Evolutionary conservation across 441 rosid genomes (phyloP).

Genomic region (Euphorbia celastroides): DNA sequence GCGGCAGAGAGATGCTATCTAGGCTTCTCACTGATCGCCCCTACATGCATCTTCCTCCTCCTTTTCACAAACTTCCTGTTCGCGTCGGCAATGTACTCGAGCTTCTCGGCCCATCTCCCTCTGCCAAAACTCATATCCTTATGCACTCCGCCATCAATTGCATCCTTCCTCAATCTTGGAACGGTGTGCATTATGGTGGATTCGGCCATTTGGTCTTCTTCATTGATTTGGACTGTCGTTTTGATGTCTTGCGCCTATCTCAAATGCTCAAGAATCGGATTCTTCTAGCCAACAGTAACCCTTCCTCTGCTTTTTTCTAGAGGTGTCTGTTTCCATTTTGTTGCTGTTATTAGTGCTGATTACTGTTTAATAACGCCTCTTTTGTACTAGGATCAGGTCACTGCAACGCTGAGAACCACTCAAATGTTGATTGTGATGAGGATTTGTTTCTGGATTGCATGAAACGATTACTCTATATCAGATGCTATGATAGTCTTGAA

Average conservation of each 20-base stretch:
- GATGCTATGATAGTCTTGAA: conserved; percentile 65
- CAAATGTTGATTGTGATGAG: conserved; percentile 28
- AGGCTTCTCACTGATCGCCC: conserved; percentile 48
- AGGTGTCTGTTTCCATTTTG: neutral
- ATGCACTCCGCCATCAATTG: conserved; percentile 61
- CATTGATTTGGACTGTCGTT: conserved; percentile 76
- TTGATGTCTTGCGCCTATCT: conserved; percentile 55
- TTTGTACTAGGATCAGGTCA: conserved; percentile 20
- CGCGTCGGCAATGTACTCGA: conserved; percentile 75
- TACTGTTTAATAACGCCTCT: neutral
- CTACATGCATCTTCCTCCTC: conserved; percentile 42
- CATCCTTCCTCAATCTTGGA: conserved; percentile 70
- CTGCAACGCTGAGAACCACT: conserved; percentile 10
- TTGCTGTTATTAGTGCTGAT: neutral
- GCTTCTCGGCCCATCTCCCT: conserved; percentile 65
- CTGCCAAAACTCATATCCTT: conserved; percentile 71
- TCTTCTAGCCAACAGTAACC: conserved; percentile 29
- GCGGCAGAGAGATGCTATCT: conserved; percentile 54
- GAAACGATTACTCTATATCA: conserved; percentile 57
- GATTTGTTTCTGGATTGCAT: conserved; percentile 48
- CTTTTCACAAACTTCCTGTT: conserved; percentile 58
- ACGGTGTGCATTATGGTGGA: conserved; percentile 61
- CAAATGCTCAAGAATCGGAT: conserved; percentile 56
- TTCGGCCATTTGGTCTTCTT: conserved; percentile 48
- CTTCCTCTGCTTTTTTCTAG: neutral